Evolutionary conservation across 805 yeast species (phyloP).

Genomic region (Pachysolen tannophilus): DNA sequence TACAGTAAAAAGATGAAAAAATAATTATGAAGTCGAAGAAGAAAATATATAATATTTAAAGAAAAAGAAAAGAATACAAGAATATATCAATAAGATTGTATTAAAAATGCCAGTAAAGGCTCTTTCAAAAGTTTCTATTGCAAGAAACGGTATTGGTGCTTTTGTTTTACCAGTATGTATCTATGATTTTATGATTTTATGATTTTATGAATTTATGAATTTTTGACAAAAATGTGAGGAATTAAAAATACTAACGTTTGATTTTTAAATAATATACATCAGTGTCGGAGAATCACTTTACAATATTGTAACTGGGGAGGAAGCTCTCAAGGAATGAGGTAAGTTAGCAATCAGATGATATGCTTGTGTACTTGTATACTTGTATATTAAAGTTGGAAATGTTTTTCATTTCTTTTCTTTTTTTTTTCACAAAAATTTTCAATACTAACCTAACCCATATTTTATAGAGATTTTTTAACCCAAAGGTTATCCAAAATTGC

Average conservation of each 20-base stretch:
- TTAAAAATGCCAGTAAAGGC: slow-evolving; percentile 48
- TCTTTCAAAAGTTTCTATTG: slow-evolving; percentile 46
- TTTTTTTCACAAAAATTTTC: too few species aligned
- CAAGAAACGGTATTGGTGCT: slow-evolving; percentile 73
- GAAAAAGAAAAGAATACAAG: slow-evolving; percentile 1
- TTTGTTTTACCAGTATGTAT: slow-evolving; percentile 61
- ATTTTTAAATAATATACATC: too few species aligned
- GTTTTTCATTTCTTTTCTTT: background rate
- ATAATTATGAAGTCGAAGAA: too few species aligned
- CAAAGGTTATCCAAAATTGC: slow-evolving; percentile 51
- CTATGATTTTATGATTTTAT: too few species aligned
- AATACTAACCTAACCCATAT: too few species aligned
- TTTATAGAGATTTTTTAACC: slow-evolving; percentile 55
- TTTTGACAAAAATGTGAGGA: background rate
- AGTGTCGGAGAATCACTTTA: slow-evolving; percentile 68
- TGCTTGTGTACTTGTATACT: too few species aligned
- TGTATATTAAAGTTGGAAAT: too few species aligned
- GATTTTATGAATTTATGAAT: background rate
- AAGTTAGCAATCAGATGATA: too few species aligned
- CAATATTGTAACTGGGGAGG: slow-evolving; percentile 96
- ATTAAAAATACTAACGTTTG: background rate
- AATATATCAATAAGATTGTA: background rate
- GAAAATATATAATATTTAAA: slow-evolving; percentile 10
- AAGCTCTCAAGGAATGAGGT: slow-evolving; percentile 76
- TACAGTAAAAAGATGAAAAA: too few species aligned